Evolutionary conservation across 345 rosid species (phyloP), one percentile per base, ranked within the genome.

Genomic region (Euclidium syriacum): DNA sequence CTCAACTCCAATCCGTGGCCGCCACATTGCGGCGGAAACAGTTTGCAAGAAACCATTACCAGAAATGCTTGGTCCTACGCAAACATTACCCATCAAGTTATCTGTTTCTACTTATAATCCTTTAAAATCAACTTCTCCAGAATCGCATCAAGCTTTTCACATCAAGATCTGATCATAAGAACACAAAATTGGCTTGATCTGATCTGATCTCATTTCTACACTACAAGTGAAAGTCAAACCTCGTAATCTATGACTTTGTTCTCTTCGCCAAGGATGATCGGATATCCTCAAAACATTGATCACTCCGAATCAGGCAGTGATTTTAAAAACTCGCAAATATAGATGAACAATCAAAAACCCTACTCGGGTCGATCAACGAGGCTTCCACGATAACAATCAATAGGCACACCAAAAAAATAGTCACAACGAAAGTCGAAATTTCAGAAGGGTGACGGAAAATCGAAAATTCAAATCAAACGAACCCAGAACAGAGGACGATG

Each of bases 1-100:
- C 24, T 77, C 95, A 59, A 67, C 85, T 1, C 84, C 79, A 3
- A 77, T 61, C 68, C 88, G 61, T 26, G 88, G 75, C 25, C 84
- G 71, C 92, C 95, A 90, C 71, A 90, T 64, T 46, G 88, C 91
- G 29, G 91, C 88, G 0, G 92, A 77, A 66, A 90, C 84, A 17
- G 88, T 79, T 74, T 90, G 92, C 41, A 90, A 65, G 70, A 90
- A 82, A 43, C 92, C 71, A 73, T 83, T 90, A 33, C 75, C 73
- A 67, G 86, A 68, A 52, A 84, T 59, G 68, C 71, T 80, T 55
- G 95, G 97, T 62, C 97, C 97, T 20, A 85, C 83, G 57, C 95
- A 90, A 52, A 81, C 81, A 64, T 90, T 90, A 42, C 95, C 97
- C 97, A 90, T 90, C 68, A 57, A 56, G 26, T 32, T 24, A 32